A percentile compares a stretch with the other conserved stretches of the same genome.
Conservation (phyloP, 208 protist genomes). For the Trypanosoma melophagium region DNA sequence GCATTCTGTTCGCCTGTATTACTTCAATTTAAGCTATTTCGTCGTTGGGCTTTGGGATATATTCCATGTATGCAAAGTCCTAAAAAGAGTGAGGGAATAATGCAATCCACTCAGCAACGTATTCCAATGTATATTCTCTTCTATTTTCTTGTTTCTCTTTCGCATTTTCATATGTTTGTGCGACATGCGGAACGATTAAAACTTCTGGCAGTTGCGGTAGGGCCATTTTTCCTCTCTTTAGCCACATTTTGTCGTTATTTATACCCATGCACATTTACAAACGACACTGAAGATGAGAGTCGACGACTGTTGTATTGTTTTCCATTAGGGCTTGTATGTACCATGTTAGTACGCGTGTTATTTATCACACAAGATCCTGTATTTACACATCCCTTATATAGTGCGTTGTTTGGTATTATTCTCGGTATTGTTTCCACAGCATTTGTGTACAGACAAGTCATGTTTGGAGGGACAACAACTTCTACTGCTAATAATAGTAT, state of each 20-base stretch:
- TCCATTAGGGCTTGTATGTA: conserved; percentile 59
- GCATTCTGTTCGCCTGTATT: conserved; percentile 49
- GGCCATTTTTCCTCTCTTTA: conserved; percentile 56
- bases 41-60: conserved; percentile 47
- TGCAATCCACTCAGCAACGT: no score
- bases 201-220: conserved; percentile 41
- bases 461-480: conserved; percentile 32
- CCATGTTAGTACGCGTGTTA: conserved; percentile 74
- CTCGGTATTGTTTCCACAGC: conserved; percentile 57
- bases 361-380: conserved; percentile 56
- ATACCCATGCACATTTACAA: conserved; percentile 40
- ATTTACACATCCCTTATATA: conserved; percentile 60
- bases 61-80: conserved; percentile 35
- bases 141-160: conserved; percentile 48
- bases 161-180: conserved; percentile 66
- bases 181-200: conserved; percentile 35
- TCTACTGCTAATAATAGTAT: conserved; percentile 6
- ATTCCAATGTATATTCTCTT: conserved; percentile 83
- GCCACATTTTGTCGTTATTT: conserved; percentile 51
- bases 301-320: conserved; percentile 57
- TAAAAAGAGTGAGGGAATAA: conserved; percentile 36
- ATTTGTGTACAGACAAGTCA: conserved; percentile 61
- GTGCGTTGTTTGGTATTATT: conserved; percentile 55
- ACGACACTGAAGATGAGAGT: conserved; percentile 38
- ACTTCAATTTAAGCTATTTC: conserved; percentile 43